phyloP scores from a whole-genome alignment of 345 rosid species.

The Brassica nigra region DNA sequence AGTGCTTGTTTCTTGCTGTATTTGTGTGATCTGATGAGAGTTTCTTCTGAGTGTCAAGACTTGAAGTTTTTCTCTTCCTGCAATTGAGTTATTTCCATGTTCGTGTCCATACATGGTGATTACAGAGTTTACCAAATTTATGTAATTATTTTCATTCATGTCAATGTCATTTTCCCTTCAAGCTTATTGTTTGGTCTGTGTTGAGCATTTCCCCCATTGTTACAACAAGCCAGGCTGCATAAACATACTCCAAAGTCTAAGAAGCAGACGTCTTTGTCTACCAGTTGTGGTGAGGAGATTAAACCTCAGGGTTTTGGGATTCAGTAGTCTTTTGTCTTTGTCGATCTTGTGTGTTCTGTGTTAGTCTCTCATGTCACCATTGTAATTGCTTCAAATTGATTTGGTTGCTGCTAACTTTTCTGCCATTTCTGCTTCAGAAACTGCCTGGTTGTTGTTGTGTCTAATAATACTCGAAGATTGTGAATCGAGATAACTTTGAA shows the following conservation, averaged over 20 bases:
- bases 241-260: conserved; percentile 45
- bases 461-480: neutral
- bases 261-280: conserved; percentile 32
- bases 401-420: neutral
- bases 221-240: neutral
- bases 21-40: conserved; percentile 14
- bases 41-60: conserved; percentile 8
- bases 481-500: conserved; percentile 8
- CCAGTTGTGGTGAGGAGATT: too few species aligned
- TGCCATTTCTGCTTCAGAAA: conserved; percentile 26
- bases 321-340: too few species aligned
- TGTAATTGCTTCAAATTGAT: conserved; percentile 46
- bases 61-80: conserved; percentile 10
- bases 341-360: too few species aligned
- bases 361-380: conserved; percentile 43
- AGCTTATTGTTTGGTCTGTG: neutral
- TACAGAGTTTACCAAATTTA: neutral
- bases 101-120: conserved; percentile 24
- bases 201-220: neutral
- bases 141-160: conserved; percentile 4
- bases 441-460: conserved; percentile 19
- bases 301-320: too few species aligned
- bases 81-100: conserved; percentile 2
- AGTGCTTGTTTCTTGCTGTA: conserved; percentile 17
- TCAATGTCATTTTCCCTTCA: conserved; percentile 7